Conservation (phyloP, 768 basidiomycete genomes). For the Pulveroboletus sp. region DNA sequence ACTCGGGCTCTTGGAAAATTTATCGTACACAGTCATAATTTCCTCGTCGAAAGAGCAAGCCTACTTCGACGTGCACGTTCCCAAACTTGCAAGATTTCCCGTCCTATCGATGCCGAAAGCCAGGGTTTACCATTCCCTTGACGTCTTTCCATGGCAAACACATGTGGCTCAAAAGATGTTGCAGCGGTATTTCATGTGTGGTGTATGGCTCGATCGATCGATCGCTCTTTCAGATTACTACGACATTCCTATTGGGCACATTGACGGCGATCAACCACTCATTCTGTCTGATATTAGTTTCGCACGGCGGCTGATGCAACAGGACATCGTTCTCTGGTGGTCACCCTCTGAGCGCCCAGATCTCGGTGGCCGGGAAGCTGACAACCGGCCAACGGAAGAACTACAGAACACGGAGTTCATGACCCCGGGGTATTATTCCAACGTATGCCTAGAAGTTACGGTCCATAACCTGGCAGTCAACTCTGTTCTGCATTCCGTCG, state of each 20-base stretch:
- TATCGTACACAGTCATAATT: constrained; percentile 71
- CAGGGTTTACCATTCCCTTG: constrained; percentile 66
- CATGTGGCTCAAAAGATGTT: constrained; percentile 82
- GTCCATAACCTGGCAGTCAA: constrained; percentile 92
- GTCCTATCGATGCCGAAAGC: constrained; percentile 82
- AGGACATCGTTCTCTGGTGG: constrained; percentile 97
- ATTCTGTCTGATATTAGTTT: constrained; percentile 86
- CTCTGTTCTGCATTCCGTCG: constrained; percentile 86
- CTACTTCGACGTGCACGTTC: constrained; percentile 72
- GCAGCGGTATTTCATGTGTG: constrained; percentile 71
- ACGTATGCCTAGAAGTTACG: constrained; percentile 87
- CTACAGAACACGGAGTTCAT: constrained; percentile 80
- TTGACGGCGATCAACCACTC: constrained; percentile 88
- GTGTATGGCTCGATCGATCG: constrained; percentile 74
- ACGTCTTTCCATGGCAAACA: constrained; percentile 86
- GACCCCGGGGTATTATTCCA: constrained; percentile 82
- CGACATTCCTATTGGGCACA: constrained; percentile 88
- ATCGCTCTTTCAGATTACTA: constrained; percentile 83
- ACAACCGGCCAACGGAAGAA: constrained; percentile 71
- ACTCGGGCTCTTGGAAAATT: constrained; percentile 67
- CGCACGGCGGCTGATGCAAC: constrained; percentile 77
- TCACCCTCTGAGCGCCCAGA: constrained; percentile 85
- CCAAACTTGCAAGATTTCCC: constrained; percentile 79
- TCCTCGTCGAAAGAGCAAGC: constrained; percentile 81
- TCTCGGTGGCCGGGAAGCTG: constrained; percentile 89